Evolutionary conservation across 192 early-diverging fungal species (phyloP).

Genomic region (Jimgerdemannia flammicorona): DNA sequence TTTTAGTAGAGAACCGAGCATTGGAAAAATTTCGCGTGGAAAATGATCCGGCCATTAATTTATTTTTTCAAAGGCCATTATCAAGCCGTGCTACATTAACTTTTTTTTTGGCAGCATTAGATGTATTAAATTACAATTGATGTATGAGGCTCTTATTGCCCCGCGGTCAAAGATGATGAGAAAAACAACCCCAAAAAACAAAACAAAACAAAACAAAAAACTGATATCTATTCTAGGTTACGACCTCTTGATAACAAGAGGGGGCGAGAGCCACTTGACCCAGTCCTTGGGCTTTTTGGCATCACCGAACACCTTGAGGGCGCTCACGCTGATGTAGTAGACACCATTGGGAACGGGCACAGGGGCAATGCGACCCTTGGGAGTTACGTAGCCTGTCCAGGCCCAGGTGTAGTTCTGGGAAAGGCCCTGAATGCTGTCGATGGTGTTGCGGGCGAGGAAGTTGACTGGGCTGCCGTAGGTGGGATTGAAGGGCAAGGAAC

Average conservation of each 20-base stretch:
- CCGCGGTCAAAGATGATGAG: no score
- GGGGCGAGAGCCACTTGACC: slow-evolving; percentile 18
- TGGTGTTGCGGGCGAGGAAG: slow-evolving; percentile 17
- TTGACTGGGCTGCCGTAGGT: background rate
- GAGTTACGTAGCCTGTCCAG: slow-evolving; percentile 24
- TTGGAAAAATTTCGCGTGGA: slow-evolving; percentile 10
- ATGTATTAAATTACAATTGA: background rate
- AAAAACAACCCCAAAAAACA: no score
- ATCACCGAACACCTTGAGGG: slow-evolving; percentile 26
- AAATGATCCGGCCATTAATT: background rate
- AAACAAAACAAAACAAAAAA: background rate
- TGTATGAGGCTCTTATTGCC: background rate
- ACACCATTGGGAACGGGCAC: slow-evolving; percentile 15
- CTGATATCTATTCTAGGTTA: background rate
- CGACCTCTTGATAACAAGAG: slow-evolving; percentile 1
- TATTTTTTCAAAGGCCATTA: no score
- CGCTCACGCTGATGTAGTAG: slow-evolving; percentile 18
- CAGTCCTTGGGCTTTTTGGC: slow-evolving; percentile 8
- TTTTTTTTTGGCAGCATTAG: no score
- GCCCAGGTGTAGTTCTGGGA: background rate
- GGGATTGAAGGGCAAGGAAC: slow-evolving; percentile 15
- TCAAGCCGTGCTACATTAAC: no score
- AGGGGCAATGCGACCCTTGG: slow-evolving; percentile 2
- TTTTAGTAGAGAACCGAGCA: no score
- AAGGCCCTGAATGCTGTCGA: background rate